Evolutionary conservation across 306 rosid genomes (phyloP).

Genomic region (Biancaea sappan): DNA sequence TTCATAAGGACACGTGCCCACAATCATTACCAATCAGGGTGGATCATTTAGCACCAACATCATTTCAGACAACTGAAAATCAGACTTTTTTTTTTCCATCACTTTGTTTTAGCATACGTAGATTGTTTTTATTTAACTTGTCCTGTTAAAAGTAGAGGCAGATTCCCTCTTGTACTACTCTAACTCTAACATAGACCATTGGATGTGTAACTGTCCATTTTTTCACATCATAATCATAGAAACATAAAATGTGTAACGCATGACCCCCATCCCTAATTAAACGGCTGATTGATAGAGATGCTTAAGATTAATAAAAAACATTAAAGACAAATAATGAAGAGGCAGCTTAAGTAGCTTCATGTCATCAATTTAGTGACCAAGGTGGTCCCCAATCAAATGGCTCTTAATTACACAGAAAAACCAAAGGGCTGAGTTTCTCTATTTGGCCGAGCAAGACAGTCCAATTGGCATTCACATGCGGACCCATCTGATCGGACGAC

Average conservation of each 20-base stretch:
- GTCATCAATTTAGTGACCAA: slow-evolving; percentile 33
- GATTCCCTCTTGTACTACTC: too few relatives aligned
- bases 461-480: too few relatives aligned
- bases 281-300: background rate
- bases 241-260: background rate
- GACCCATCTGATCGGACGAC: too few relatives aligned
- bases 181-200: too few relatives aligned
- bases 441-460: too few relatives aligned
- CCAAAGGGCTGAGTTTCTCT: too few relatives aligned
- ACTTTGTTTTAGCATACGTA: background rate
- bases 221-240: background rate
- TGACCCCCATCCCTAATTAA: background rate
- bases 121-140: background rate
- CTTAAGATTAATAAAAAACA: background rate
- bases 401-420: too few relatives aligned
- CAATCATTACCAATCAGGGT: background rate
- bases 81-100: background rate
- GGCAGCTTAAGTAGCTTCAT: slow-evolving; percentile 27
- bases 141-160: background rate
- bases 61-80: background rate
- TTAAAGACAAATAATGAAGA: slow-evolving; percentile 22
- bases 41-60: background rate
- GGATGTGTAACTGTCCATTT: too few relatives aligned
- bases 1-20: background rate
- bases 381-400: slow-evolving; percentile 32